Evolutionary conservation across 768 basidiomycete genomes (phyloP), one percentile per base, ranked within the genome.

Genomic region (Boletus subparvulus): DNA sequence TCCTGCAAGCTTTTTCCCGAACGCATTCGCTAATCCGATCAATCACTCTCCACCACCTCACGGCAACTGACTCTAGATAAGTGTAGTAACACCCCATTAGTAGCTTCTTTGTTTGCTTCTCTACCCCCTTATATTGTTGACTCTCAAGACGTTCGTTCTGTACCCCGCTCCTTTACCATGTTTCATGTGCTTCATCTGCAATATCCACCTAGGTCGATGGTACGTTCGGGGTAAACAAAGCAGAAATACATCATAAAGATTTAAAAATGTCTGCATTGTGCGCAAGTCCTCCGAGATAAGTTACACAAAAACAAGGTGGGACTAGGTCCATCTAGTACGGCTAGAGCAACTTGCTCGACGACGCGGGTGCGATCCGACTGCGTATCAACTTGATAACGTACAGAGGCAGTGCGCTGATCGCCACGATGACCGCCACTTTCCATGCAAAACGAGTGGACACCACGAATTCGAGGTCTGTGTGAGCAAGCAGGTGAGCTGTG

Each of bases 371-470:
- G 54, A 98, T 78, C 70, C 88, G 82, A 75, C 87, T 85, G 64
- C 87, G 85, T 63, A 96, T 86, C 57, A 89, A 69, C 74, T 97
- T 98, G 77, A 96, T 84, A 62, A 96, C 80, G 69, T 90, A 97
- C 42, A 99, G 74, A 7, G 97, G 97, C 59, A 96, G 77, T 8
- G 94, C 90, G 63, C 94, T 96, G 73, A 99, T 83, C 8, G 90
- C 93, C 3, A 99, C 94, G 66, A 98, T 97, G 46, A 96, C 84
- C 0, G 90, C 90, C 13, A 97, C 91, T 74, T 98, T 98, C 92
- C 92, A 95, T 21, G 86, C 84, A 74, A 98, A 99, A 24, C 84
- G 83, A 35, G 84, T 68, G 6, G 96, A 92, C 6, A 96, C 78
- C 39, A 98, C 95, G 67, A 98, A 98, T 0, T 89, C 80, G 45